These are phyloP conservation scores for Lentinula lateritia DNA, from an alignment of 768 basidiomycete genomes.

Conservation along the genomic window DNA sequence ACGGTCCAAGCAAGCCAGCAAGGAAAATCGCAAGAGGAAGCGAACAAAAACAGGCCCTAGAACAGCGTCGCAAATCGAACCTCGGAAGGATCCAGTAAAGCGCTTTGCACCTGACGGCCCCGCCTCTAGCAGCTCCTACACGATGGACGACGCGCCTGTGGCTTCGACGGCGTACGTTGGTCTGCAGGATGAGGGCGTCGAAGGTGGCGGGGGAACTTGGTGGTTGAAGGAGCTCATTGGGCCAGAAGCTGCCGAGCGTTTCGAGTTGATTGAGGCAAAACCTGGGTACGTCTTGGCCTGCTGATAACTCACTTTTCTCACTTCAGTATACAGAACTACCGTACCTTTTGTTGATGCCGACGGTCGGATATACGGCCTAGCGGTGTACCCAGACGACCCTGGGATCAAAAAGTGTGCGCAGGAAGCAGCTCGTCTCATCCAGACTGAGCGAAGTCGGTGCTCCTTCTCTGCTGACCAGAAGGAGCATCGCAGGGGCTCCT, in stretches of 20 bases:
- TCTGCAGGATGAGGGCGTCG: too few species aligned
- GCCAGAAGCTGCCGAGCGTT: not conserved
- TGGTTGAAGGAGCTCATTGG: not conserved
- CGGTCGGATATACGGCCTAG: not conserved
- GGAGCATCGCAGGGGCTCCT: not conserved
- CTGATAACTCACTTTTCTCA: not conserved
- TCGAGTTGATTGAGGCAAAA: not conserved
- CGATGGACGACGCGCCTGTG: too few species aligned
- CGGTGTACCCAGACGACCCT: not conserved
- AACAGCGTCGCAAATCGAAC: too few species aligned
- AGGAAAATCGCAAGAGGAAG: too few species aligned
- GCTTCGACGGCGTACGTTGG: too few species aligned
- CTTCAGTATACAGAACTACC: not conserved
- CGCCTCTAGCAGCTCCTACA: too few species aligned
- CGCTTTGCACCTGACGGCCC: too few species aligned
- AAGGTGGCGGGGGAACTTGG: too few species aligned
- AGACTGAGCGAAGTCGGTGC: not conserved
- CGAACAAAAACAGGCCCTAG: too few species aligned
- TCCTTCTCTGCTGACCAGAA: not conserved
- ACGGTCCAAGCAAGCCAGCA: too few species aligned
- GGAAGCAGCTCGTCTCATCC: not conserved
- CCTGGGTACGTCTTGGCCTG: not conserved
- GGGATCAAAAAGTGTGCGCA: not conserved
- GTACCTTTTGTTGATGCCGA: not conserved
- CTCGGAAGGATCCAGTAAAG: too few species aligned